phyloP scores from a whole-genome alignment of 768 basidiomycete species.

The Auricularia auricula-judae region DNA sequence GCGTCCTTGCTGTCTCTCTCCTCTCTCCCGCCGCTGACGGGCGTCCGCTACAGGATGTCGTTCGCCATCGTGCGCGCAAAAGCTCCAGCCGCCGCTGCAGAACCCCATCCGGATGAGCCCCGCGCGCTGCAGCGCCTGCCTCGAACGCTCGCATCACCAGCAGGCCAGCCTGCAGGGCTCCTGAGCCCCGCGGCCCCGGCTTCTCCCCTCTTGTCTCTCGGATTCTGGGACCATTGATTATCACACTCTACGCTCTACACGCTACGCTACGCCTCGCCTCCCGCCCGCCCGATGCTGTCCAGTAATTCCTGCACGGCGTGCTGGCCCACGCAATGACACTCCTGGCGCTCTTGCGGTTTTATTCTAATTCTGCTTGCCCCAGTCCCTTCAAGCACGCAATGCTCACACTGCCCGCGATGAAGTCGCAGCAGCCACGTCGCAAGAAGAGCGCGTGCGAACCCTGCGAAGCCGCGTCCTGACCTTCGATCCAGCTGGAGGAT shows the following conservation, averaged over 20 bases:
- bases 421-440: too few relatives aligned
- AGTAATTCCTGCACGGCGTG: neutral
- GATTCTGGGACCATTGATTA: neutral
- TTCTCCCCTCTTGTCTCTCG: too few relatives aligned
- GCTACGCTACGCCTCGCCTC: neutral
- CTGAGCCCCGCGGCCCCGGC: too few relatives aligned
- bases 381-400: neutral
- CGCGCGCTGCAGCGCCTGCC: neutral
- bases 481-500: too few relatives aligned
- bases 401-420: too few relatives aligned
- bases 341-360: neutral
- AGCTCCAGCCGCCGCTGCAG: neutral
- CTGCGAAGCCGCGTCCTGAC: too few relatives aligned
- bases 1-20: neutral
- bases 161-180: neutral
- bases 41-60: neutral
- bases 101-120: slow-evolving; percentile 1
- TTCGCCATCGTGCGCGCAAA: neutral
- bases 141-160: neutral
- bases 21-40: neutral
- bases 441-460: too few relatives aligned
- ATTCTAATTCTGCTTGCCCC: neutral
- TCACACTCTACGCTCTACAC: neutral
- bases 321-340: neutral
- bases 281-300: neutral